phyloP scores from a whole-genome alignment of 2,329 filamentous ascomycete genomes.

The Curvularia lunata region DNA sequence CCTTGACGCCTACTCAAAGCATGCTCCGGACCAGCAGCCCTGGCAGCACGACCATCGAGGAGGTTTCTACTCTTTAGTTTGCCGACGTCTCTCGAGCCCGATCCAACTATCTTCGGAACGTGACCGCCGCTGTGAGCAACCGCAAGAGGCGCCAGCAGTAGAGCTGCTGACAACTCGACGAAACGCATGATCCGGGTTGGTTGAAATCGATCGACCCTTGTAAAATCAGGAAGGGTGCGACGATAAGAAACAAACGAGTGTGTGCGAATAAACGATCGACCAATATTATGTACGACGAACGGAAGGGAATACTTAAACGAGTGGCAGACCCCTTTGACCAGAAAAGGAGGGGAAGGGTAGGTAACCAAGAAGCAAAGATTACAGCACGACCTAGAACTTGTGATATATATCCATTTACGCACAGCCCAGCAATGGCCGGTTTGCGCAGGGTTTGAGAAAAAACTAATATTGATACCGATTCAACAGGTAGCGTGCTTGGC shows the following conservation, averaged over 20 bases:
- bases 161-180: slow-evolving; percentile 36
- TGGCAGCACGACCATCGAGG: slow-evolving; percentile 21
- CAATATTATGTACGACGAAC: slow-evolving; percentile 8
- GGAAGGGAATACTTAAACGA: slow-evolving; percentile 22
- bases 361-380: slow-evolving; percentile 5
- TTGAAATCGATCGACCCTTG: neutral
- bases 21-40: slow-evolving; percentile 21
- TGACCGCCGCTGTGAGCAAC: slow-evolving; percentile 40
- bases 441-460: slow-evolving; percentile 10
- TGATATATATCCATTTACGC: slow-evolving; percentile 10
- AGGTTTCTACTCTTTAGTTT: slow-evolving; percentile 36
- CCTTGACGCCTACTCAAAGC: slow-evolving; percentile 40
- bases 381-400: slow-evolving; percentile 4
- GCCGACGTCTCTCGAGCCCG: slow-evolving; percentile 28
- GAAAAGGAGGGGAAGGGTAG: slow-evolving; percentile 19
- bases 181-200: slow-evolving; percentile 37
- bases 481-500: slow-evolving; percentile 21
- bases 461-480: slow-evolving; percentile 4
- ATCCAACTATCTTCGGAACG: slow-evolving; percentile 44
- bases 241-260: slow-evolving; percentile 13
- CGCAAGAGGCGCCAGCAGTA: slow-evolving; percentile 38
- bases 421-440: slow-evolving; percentile 8
- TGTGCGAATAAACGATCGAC: slow-evolving; percentile 11
- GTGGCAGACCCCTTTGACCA: slow-evolving; percentile 19
- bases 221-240: neutral